Base-by-base conservation (phyloP, 345 rosid species). In the Laguncularia racemosa region DNA sequence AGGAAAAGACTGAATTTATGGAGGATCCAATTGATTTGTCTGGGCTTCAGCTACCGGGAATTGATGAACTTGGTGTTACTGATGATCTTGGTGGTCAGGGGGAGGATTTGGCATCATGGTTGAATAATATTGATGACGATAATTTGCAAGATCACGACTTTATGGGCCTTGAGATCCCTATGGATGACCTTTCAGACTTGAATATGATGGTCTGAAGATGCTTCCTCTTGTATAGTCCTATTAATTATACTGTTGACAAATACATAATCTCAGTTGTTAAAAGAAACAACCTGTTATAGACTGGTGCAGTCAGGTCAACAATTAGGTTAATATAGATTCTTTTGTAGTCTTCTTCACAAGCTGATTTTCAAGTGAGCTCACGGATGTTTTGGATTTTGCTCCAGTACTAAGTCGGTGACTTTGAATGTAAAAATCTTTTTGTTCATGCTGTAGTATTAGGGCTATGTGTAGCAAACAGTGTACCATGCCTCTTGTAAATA, bases 151-250 rank as follows among this genome's bases (percentile, higher is more conserved):
- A 89, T 68, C 73, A 81, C 56, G 98, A 87, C 72, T 87, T 85
- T 62, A 78, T 84, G 80, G 97, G 99, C 63, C 99, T 93, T 63
- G 92, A 89, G 71, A 93, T 93, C 72, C 99, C 99, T 46, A 89
- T 87, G 99, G 99, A 93, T 68, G 99, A 93, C 71, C 93, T 93
- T 70, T 76, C 97, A 51, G 97, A 93, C 79, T 71, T 93, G 57
- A 82, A 89, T 72, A 85, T 89, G 99, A 89, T 87, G 96, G 90
- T 93, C 74, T 93, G 79, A 92, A 75, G 79, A 68, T 68, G 51
- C 63, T 65, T 71, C 70, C 64, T 80, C 75, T 33, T 77, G 91
- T 86, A 86, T 77, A 89, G 88, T 79, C 82, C 74, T 85, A 77
- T 76, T 84, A 70, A 76, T 82, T 89, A 83, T 81, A 93, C 89